Conservation (phyloP, 352 stramenopile genomes). For the Phytophthora hibernalis region DNA sequence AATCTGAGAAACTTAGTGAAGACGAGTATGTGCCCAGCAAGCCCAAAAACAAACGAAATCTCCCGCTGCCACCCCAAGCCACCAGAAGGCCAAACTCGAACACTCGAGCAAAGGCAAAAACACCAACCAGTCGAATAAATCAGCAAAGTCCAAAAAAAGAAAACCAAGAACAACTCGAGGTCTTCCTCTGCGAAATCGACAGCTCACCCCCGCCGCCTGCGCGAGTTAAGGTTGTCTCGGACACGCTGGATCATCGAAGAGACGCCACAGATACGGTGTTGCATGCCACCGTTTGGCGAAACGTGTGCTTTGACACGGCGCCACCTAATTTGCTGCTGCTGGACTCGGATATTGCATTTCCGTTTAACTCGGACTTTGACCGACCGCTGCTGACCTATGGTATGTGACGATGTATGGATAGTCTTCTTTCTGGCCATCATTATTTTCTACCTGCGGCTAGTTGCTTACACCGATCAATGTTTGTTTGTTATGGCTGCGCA, state of each 20-base stretch:
- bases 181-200: conserved; percentile 28
- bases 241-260: conserved; percentile 40
- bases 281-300: conserved; percentile 55
- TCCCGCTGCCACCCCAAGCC: neutral
- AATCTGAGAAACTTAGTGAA: conserved; percentile 36
- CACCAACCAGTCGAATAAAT: conserved; percentile 6
- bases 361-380: conserved; percentile 46
- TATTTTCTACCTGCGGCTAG: neutral
- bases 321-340: conserved; percentile 46
- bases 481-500: conserved; percentile 24
- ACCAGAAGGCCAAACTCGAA: conserved; percentile 24
- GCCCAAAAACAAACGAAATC: conserved; percentile 6
- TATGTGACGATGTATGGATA: conserved; percentile 25
- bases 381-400: conserved; percentile 49
- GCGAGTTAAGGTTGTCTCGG: conserved; percentile 29
- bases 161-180: conserved; percentile 20
- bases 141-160: conserved; percentile 27
- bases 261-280: conserved; percentile 51
- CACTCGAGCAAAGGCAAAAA: conserved; percentile 18
- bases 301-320: conserved; percentile 45
- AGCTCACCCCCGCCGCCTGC: conserved; percentile 6
- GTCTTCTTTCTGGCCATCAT: neutral
- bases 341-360: conserved; percentile 9
- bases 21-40: conserved; percentile 35
- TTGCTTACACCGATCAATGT: conserved; percentile 9